A percentile compares a stretch with the other conserved stretches of the same genome.
Evolutionary conservation across 495 filamentous ascomycete genomes (phyloP).

Genomic region (Xylaria nigripes): DNA sequence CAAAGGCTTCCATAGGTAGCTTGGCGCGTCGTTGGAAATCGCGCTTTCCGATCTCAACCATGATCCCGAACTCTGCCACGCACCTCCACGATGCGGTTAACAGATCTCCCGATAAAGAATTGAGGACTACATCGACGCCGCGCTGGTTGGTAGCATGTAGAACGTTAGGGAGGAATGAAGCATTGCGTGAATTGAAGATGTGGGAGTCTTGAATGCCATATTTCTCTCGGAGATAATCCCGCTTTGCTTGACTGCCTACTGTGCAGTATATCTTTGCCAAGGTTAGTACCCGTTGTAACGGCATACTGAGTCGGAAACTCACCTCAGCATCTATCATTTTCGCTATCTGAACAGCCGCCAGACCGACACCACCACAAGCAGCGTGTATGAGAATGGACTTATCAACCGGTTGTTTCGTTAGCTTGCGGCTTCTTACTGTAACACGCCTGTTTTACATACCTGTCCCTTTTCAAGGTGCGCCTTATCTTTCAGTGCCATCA

Average conservation of each 20-base stretch:
- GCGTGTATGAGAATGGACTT: slow-evolving; percentile 54
- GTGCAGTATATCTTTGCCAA: slow-evolving; percentile 31
- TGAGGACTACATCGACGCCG: slow-evolving; percentile 46
- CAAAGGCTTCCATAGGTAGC: slow-evolving; percentile 28
- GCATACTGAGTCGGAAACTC: background rate
- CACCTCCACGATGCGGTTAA: slow-evolving; percentile 39
- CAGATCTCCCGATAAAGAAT: slow-evolving; percentile 44
- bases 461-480: slow-evolving; percentile 23
- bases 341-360: slow-evolving; percentile 49
- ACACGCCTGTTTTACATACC: slow-evolving; percentile 12
- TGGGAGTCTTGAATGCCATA: slow-evolving; percentile 36
- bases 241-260: slow-evolving; percentile 35
- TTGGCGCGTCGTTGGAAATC: slow-evolving; percentile 12
- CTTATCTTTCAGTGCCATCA: slow-evolving; percentile 32
- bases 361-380: slow-evolving; percentile 49
- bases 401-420: slow-evolving; percentile 29
- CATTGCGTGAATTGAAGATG: slow-evolving; percentile 36
- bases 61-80: slow-evolving; percentile 37
- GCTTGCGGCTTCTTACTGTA: slow-evolving; percentile 35
- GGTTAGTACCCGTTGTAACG: background rate
- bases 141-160: slow-evolving; percentile 33
- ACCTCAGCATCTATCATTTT: slow-evolving; percentile 42
- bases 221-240: slow-evolving; percentile 24
- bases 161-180: slow-evolving; percentile 33
- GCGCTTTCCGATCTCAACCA: slow-evolving; percentile 39